Conservation (phyloP, 1,284 basidiomycete genomes). For the Ustilago lituana region DNA sequence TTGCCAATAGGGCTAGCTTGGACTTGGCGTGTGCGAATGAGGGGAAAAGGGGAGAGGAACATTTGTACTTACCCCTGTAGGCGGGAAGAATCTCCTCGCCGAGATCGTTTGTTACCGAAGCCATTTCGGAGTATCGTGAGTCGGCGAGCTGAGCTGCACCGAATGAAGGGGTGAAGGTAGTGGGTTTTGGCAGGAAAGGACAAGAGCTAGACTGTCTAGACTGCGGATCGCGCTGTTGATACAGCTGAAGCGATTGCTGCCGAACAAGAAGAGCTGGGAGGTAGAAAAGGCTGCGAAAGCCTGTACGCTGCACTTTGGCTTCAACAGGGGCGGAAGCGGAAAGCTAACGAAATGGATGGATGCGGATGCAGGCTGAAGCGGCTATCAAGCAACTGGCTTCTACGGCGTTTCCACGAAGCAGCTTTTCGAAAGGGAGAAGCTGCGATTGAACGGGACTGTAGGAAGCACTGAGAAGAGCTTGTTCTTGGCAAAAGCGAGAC, state of each 20-base stretch:
- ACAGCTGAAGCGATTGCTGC: conserved; percentile 32
- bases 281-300: conserved; percentile 26
- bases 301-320: conserved; percentile 20
- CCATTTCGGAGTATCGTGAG: conserved; percentile 31
- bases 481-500: neutral
- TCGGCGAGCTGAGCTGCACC: conserved; percentile 13
- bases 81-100: conserved; percentile 60
- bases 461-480: no score
- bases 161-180: neutral
- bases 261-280: conserved; percentile 24
- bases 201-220: conserved; percentile 4
- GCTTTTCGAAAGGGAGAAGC: neutral
- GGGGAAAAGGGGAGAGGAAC: no score
- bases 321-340: neutral
- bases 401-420: neutral
- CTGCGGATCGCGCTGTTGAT: conserved; percentile 27
- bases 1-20: no score
- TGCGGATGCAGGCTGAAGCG: conserved; percentile 11
- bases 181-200: neutral
- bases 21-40: no score
- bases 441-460: no score
- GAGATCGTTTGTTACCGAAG: conserved; percentile 50
- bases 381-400: no score
- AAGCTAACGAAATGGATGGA: neutral
- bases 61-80: conserved; percentile 51